Evolutionary conservation across 139 green algal species (phyloP), one percentile per base, ranked within the genome.

Genomic region (Picocystis salinarum): DNA sequence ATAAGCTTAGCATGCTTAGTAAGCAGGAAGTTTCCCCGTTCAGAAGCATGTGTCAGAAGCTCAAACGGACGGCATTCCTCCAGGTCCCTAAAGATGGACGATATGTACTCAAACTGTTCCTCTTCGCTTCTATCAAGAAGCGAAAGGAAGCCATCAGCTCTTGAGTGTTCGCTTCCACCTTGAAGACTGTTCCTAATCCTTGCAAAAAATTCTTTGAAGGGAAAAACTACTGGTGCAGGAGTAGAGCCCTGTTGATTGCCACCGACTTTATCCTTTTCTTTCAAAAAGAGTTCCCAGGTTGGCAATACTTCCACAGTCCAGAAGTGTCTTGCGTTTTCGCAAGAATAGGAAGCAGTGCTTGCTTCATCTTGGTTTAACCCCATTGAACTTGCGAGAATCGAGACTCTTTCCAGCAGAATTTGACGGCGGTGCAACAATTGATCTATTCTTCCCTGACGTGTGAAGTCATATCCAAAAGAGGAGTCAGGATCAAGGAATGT

Each of bases 21-120:
- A 52, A 85, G 77, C 33, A 98, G 65, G 73, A 97, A 98, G 62
- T 93, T 91, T 23, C 91, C 69, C 5, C 88, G 64, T 63, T 95
- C 83, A 3, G 55, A 61, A 58, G 85, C 77, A 5, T 58, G 70
- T 61, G 80, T 84, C 23, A 98, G 67, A 48, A 98, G 64, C 67
- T 98, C 88, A 61, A 98, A 98, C 17, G 89, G 69, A 6, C 88
- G 76, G 39, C 77, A 86, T 66, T 96, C 88, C 55, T 95, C 80
- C 42, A 96, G 69, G 69, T 94, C 85, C 40, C 18, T 12, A 70
- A 97, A 97, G 63, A 97, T 69, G 15, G 57, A 76, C 24, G 52
- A 58, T 45, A 97, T 65, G 66, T 93, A 76, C 54, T 15, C 33
- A 65, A 10, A 61, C 20, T 23, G 23, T 33, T 24, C 22, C 22